Evolutionary conservation across 2,329 filamentous ascomycete genomes (phyloP).

Genomic region (Diaporthe helianthi): DNA sequence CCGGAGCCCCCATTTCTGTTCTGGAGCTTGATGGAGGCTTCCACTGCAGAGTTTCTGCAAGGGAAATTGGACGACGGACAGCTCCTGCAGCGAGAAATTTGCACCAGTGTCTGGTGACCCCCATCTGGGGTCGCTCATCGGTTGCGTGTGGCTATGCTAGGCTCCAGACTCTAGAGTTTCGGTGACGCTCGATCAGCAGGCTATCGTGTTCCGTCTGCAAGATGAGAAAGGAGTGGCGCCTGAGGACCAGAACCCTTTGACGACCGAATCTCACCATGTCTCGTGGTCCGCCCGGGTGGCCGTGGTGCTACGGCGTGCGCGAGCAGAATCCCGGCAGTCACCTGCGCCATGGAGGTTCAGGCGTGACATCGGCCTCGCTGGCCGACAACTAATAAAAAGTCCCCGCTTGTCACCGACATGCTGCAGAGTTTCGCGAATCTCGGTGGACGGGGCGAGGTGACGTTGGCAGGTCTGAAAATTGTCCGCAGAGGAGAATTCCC

Average conservation of each 20-base stretch:
- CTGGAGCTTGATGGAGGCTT: conserved; percentile 31
- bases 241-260: conserved; percentile 4
- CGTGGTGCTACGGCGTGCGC: conserved; percentile 6
- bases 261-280: conserved; percentile 14
- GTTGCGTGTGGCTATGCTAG: conserved; percentile 13
- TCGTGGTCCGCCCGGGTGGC: conserved; percentile 1
- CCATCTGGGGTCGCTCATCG: conserved; percentile 12
- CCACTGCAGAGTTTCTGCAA: conserved; percentile 35
- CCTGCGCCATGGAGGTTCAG: background rate
- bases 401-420: conserved; percentile 8
- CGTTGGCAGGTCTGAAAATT: conserved; percentile 1
- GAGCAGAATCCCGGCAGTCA: background rate
- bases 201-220: conserved; percentile 21
- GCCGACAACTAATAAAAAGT: background rate
- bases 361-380: background rate
- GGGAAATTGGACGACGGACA: conserved; percentile 34
- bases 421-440: conserved; percentile 15
- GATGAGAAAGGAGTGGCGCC: conserved; percentile 7
- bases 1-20: conserved; percentile 18
- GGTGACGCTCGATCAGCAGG: conserved; percentile 28
- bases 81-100: conserved; percentile 32
- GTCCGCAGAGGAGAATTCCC: conserved; percentile 6
- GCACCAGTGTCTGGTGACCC: conserved; percentile 15
- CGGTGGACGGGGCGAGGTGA: conserved; percentile 5
- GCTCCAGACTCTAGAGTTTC: conserved; percentile 20